Percentiles rank a stretch among this genome's conserved stretches.
Conservation (phyloP, 1,284 basidiomycete genomes). For the Marasmius sp. region DNA sequence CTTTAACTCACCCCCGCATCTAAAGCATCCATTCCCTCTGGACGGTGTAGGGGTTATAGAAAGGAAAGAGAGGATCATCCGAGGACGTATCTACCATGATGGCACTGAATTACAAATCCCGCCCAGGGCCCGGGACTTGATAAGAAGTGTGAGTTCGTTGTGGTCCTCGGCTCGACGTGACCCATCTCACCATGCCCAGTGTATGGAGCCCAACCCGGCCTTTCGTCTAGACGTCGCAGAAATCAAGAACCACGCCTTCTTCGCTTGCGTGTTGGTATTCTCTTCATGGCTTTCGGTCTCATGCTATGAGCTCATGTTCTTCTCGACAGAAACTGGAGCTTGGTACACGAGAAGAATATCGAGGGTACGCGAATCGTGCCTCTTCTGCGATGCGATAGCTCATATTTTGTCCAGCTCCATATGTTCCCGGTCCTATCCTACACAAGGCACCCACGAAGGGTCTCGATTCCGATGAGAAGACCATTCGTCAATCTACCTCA, state of each 20-base stretch:
- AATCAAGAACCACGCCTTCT: slow-evolving; percentile 46
- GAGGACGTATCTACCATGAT: not conserved
- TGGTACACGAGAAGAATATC: slow-evolving; percentile 22
- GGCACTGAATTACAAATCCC: not conserved
- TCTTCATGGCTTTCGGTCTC: not conserved
- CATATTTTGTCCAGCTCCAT: not conserved
- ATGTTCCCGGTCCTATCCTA: not conserved
- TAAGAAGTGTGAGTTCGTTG: slow-evolving; percentile 32
- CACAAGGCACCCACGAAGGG: too few species aligned
- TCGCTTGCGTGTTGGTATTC: slow-evolving; percentile 41
- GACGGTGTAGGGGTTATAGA: not conserved
- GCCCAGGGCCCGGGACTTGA: slow-evolving; percentile 36
- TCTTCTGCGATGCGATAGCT: not conserved
- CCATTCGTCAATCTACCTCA: not conserved
- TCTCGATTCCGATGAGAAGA: not conserved
- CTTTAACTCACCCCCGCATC: not conserved
- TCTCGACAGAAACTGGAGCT: slow-evolving; percentile 40
- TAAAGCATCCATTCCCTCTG: not conserved
- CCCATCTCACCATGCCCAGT: slow-evolving; percentile 31
- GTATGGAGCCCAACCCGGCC: slow-evolving; percentile 54
- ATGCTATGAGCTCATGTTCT: not conserved
- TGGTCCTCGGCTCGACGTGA: not conserved
- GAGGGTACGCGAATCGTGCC: not conserved
- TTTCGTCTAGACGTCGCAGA: slow-evolving; percentile 38
- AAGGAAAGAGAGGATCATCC: not conserved